Base-by-base conservation (phyloP, 306 rosid genomes). In the Mucuna pruriens region DNA sequence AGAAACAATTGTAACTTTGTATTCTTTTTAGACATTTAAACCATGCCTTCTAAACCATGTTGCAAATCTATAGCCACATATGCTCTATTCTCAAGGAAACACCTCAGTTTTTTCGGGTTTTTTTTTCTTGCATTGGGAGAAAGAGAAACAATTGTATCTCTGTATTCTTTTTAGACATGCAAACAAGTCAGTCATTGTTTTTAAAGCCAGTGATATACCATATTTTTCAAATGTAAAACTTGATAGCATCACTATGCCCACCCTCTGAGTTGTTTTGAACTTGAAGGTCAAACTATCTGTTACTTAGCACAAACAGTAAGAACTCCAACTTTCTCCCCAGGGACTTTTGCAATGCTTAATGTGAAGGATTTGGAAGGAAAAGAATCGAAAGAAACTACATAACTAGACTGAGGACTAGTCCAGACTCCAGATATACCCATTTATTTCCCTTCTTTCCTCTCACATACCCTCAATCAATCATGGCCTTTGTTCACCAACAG, bases 301-400 rank as follows among this genome's bases (percentile, higher is more conserved):
- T 9, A 39, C 49, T 17, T 38, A 66, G 31, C 6, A 38, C n/a
- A 38, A 9, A 66, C n/a, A 38, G 51, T 39, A 34, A 34, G 29
- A 65, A 65, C 13, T 19, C 49, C 5, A 2, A 9, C 16, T 33
- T 16, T 36, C n/a, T 66, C 33, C 19, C 3, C 31, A n/a, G 26
- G 69, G 46, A 6, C 17, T 39, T 39, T 6, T 9, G 6, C 31
- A 39, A 19, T 66, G 31, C 51, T 65, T 3, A 17, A n/a, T 64
- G 46, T 64, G 71, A 64, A 64, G 26, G 48, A 36, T 64, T 64
- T 17, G 29, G 26, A 9, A 64, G 15, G 71, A 64, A 64, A 64
- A 64, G 6, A 17, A 33, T 36, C 0, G 46, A 36, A 17, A 36
- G 46, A 11, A 64, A n/a, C 26, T 8, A 64, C 9, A 39, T 66